Conservation (phyloP, 768 basidiomycete species). For the Macrolepiota fuliginosa region DNA sequence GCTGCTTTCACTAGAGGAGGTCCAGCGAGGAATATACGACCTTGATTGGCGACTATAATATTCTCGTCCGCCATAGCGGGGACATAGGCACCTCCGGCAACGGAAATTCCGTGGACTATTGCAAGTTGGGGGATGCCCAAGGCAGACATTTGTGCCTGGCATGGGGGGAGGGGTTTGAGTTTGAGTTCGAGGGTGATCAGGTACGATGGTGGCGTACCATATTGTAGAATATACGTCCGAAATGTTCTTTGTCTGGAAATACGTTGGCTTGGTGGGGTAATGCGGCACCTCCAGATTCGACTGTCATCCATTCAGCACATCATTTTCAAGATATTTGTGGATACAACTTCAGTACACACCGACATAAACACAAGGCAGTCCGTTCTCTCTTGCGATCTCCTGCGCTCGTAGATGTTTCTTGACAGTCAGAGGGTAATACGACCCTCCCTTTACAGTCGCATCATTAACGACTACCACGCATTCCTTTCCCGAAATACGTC, state of each 20-base stretch:
- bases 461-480: conserved; percentile 94
- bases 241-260: conserved; percentile 94
- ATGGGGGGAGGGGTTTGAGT: not conserved
- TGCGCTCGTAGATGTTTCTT: conserved; percentile 96
- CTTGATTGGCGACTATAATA: conserved; percentile 87
- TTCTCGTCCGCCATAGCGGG: conserved; percentile 98
- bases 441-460: conserved; percentile 90
- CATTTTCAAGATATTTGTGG: conserved; percentile 9
- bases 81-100: conserved; percentile 92
- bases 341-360: conserved; percentile 46
- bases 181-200: not conserved
- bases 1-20: conserved; percentile 95
- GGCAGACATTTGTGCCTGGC: conserved; percentile 88
- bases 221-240: conserved; percentile 96
- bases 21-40: conserved; percentile 91
- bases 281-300: conserved; percentile 93
- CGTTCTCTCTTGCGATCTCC: conserved; percentile 90
- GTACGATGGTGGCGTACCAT: conserved; percentile 55
- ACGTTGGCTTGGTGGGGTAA: conserved; percentile 92
- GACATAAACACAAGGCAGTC: conserved; percentile 87
- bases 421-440: conserved; percentile 89
- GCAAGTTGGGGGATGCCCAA: conserved; percentile 89
- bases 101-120: conserved; percentile 91
- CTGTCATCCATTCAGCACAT: conserved; percentile 33
- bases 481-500: conserved; percentile 75